These are phyloP conservation scores for Incumbomyces delicatus DNA, from an alignment of 2,329 filamentous ascomycete species.

Conservation along the genomic window DNA sequence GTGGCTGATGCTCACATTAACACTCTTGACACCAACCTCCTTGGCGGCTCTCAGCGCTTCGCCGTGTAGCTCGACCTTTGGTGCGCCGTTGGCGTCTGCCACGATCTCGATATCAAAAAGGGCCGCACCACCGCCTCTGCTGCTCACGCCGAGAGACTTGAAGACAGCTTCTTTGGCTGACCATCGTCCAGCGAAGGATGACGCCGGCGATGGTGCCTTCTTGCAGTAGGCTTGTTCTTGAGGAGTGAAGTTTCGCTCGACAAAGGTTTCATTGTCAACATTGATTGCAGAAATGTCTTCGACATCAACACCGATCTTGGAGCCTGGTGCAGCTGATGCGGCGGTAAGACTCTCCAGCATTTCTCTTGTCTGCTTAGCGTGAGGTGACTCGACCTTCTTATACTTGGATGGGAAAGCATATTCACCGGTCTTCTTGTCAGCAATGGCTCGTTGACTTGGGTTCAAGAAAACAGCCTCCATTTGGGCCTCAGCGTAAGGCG, in stretches of 20 bases:
- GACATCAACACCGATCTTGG: slow-evolving; percentile 86
- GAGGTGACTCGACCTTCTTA: slow-evolving; percentile 50
- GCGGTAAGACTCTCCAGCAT: slow-evolving; percentile 70
- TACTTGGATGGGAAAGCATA: slow-evolving; percentile 63
- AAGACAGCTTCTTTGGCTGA: slow-evolving; percentile 98
- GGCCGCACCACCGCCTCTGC: slow-evolving; percentile 79
- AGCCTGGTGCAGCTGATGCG: slow-evolving; percentile 51
- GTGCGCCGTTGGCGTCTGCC: slow-evolving; percentile 70
- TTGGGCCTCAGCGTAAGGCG: slow-evolving; percentile 82
- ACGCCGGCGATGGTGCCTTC: slow-evolving; percentile 66
- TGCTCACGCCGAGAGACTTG: slow-evolving; percentile 82
- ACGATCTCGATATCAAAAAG: slow-evolving; percentile 92
- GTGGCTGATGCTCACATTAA: slow-evolving; percentile 92
- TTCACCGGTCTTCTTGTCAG: slow-evolving; percentile 77
- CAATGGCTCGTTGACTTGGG: slow-evolving; percentile 73
- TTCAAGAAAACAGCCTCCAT: slow-evolving; percentile 85
- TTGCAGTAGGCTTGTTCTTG: slow-evolving; percentile 80
- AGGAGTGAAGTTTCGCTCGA: slow-evolving; percentile 87
- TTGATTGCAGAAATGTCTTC: slow-evolving; percentile 82
- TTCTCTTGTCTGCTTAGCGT: slow-evolving; percentile 56
- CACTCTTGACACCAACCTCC: slow-evolving; percentile 74
- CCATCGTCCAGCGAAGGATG: slow-evolving; percentile 92
- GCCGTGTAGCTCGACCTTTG: slow-evolving; percentile 79
- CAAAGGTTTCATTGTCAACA: slow-evolving; percentile 85
- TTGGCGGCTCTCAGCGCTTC: slow-evolving; percentile 74